Conservation (phyloP, 2,329 filamentous ascomycete genomes). For the Colletotrichum sp. region DNA sequence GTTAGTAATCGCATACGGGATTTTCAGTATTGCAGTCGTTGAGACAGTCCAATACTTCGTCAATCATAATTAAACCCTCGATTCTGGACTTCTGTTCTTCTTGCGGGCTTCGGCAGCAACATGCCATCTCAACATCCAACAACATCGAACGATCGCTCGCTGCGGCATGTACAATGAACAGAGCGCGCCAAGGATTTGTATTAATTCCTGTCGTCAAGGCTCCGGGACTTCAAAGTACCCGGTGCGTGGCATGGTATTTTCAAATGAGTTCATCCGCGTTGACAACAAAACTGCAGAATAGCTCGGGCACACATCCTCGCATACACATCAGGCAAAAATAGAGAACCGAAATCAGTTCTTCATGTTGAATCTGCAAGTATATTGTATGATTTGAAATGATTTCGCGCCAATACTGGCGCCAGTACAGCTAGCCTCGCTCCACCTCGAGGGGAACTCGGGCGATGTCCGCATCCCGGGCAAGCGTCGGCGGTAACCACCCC, state of each 20-base stretch:
- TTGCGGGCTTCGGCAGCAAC: background rate
- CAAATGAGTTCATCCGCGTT: background rate
- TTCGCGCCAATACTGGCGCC: background rate
- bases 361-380: background rate
- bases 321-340: background rate
- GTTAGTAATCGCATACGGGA: fast-evolving
- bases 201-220: background rate
- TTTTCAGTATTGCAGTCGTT: background rate
- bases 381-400: background rate
- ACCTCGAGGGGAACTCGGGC: background rate
- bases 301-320: too few species aligned
- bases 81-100: background rate
- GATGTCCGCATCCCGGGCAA: background rate
- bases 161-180: background rate
- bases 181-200: background rate
- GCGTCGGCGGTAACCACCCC: background rate
- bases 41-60: background rate
- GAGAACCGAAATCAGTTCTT: background rate
- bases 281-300: background rate
- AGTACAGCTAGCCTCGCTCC: background rate
- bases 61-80: background rate
- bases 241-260: background rate
- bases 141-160: background rate
- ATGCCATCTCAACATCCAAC: background rate
- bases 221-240: background rate